These are phyloP conservation scores for Darksidea phi DNA, from an alignment of 495 filamentous ascomycete species.

Conservation along the genomic window DNA sequence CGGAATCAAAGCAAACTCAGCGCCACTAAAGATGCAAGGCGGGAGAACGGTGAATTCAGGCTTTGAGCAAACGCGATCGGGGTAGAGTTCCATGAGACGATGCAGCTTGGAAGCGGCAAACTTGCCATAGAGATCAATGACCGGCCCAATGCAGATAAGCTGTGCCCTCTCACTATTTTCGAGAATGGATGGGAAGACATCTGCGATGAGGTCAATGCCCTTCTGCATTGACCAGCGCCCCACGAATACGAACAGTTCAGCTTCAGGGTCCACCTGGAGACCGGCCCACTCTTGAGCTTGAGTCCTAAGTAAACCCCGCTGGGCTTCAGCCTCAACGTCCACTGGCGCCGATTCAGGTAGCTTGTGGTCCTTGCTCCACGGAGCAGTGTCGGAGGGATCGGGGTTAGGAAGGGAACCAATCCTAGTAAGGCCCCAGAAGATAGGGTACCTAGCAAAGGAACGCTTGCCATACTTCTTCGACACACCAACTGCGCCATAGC, in stretches of 20 bases:
- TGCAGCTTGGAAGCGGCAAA: constrained; percentile 74
- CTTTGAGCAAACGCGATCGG: constrained; percentile 73
- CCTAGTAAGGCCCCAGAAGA: constrained; percentile 72
- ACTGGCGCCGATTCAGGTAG: constrained; percentile 54
- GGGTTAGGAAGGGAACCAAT: constrained; percentile 73
- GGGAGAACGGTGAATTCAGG: constrained; percentile 75
- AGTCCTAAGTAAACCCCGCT: constrained; percentile 56
- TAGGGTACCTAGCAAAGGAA: constrained; percentile 71
- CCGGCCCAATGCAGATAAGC: constrained; percentile 68
- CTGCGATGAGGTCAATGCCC: constrained; percentile 74
- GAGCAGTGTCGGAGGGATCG: constrained; percentile 70
- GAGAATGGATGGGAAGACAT: constrained; percentile 71
- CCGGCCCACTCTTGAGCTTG: constrained; percentile 80
- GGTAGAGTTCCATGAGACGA: constrained; percentile 70
- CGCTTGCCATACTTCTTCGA: constrained; percentile 74
- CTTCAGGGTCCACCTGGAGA: constrained; percentile 61
- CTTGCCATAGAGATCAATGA: constrained; percentile 76
- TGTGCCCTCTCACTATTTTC: constrained; percentile 66
- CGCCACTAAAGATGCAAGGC: constrained; percentile 73
- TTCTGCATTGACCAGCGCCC: constrained; percentile 80
- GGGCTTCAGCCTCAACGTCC: constrained; percentile 58
- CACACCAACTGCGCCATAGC: constrained; percentile 73
- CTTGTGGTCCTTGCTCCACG: constrained; percentile 56
- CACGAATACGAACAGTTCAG: constrained; percentile 76
- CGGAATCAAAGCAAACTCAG: constrained; percentile 77